phyloP scores from a whole-genome alignment of 2,329 filamentous ascomycete species.

The Gremmenia infestans region DNA sequence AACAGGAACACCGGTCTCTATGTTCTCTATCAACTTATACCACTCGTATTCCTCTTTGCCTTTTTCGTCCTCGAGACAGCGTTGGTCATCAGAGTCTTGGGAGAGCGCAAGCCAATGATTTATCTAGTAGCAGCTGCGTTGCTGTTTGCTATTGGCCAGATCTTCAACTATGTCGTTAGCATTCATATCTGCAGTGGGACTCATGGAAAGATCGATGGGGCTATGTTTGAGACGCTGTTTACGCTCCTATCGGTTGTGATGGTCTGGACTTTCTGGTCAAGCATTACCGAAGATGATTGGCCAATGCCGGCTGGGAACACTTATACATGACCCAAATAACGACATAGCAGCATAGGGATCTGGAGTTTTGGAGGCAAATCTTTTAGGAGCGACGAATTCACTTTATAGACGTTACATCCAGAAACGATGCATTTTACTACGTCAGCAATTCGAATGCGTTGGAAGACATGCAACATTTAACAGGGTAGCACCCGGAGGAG shows the following conservation, averaged over 20 bases:
- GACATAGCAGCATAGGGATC: conserved; percentile 15
- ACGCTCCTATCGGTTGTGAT: conserved; percentile 77
- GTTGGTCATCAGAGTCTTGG: conserved; percentile 79
- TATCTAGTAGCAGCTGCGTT: conserved; percentile 71
- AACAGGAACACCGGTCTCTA: conserved; percentile 83
- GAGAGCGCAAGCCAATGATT: conserved; percentile 88
- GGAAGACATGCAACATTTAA: conserved; percentile 6
- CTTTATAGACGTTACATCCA: conserved; percentile 24
- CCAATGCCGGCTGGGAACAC: conserved; percentile 47
- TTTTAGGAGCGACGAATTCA: conserved; percentile 22
- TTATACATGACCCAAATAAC: conserved; percentile 26
- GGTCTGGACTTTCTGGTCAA: conserved; percentile 96
- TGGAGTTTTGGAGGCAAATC: conserved; percentile 25
- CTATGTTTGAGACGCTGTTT: conserved; percentile 90
- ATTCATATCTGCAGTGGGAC: conserved; percentile 83
- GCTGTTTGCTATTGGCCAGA: conserved; percentile 84
- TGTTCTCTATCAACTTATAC: conserved; percentile 85
- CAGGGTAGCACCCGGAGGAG: conserved; percentile 6
- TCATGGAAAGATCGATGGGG: conserved; percentile 81
- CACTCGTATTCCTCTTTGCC: conserved; percentile 80
- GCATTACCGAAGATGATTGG: conserved; percentile 99
- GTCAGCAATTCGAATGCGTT: conserved; percentile 5
- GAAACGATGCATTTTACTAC: conserved; percentile 17
- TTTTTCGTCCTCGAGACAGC: conserved; percentile 82
- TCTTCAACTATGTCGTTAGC: conserved; percentile 95